A percentile compares a stretch with the other conserved stretches of the same genome.
Conservation (phyloP, 2,329 filamentous ascomycete species). For the Ophiostoma quercus region DNA sequence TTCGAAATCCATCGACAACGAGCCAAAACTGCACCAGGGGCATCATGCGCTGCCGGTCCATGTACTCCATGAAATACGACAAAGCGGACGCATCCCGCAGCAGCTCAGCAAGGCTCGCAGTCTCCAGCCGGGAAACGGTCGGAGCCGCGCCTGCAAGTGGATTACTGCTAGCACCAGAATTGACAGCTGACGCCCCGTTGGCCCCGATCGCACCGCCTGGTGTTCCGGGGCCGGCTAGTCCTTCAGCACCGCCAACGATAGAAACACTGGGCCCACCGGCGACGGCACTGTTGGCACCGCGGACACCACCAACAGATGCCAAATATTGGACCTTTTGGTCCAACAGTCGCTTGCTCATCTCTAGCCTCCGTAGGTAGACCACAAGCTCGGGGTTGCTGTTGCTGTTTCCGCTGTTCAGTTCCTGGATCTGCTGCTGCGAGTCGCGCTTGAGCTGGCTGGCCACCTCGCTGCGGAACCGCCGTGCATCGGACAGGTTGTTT, state of each 20-base stretch:
- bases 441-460: slow-evolving; percentile 87
- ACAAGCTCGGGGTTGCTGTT: slow-evolving; percentile 59
- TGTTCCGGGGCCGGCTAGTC: slow-evolving; percentile 1
- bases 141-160: slow-evolving; percentile 24
- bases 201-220: neutral
- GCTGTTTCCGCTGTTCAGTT: slow-evolving; percentile 16
- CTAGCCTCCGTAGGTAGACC: slow-evolving; percentile 79
- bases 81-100: slow-evolving; percentile 83
- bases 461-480: slow-evolving; percentile 86
- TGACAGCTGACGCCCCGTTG: neutral
- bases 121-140: slow-evolving; percentile 60
- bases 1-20: slow-evolving; percentile 92
- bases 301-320: slow-evolving; percentile 43
- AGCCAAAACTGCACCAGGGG: slow-evolving; percentile 95
- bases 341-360: slow-evolving; percentile 83
- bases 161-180: slow-evolving; percentile 26
- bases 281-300: neutral
- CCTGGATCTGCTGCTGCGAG: slow-evolving; percentile 56
- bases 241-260: slow-evolving; percentile 1
- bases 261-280: neutral
- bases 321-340: slow-evolving; percentile 85
- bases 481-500: slow-evolving; percentile 86
- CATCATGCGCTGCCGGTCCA: slow-evolving; percentile 88
- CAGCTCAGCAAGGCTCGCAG: slow-evolving; percentile 75
- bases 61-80: slow-evolving; percentile 99